Evolutionary conservation across 1,284 basidiomycete genomes (phyloP).

Genomic region (Puccinia novopanici): DNA sequence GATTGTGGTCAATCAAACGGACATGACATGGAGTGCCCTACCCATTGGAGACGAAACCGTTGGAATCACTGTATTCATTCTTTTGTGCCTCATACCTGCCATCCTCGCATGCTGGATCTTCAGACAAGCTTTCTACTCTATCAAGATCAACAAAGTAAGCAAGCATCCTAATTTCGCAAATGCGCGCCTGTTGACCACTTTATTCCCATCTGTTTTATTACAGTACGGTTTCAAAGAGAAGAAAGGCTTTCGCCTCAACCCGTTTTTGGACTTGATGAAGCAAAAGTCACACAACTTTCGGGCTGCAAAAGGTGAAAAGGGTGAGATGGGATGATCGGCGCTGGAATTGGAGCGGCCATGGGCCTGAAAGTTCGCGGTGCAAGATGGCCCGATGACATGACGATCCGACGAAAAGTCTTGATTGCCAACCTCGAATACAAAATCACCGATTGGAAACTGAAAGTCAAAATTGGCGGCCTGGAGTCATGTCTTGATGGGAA

Average conservation of each 20-base stretch:
- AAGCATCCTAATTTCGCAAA: background rate
- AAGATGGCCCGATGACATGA: constrained; percentile 87
- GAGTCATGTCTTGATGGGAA: constrained; percentile 96
- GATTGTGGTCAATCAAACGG: constrained; percentile 73
- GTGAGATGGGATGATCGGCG: constrained; percentile 43
- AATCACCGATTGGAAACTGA: constrained; percentile 91
- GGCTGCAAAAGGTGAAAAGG: constrained; percentile 31
- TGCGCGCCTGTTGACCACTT: background rate
- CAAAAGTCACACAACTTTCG: constrained; percentile 36
- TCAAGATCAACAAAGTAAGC: constrained; percentile 75
- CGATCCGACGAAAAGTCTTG: constrained; percentile 81
- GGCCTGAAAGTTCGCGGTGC: constrained; percentile 61
- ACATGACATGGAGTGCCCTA: constrained; percentile 72
- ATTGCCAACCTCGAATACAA: constrained; percentile 91
- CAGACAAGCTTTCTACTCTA: constrained; percentile 92
- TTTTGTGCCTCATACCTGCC: constrained; percentile 77
- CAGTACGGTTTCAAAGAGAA: constrained; percentile 51
- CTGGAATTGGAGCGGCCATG: constrained; percentile 45
- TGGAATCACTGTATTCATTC: constrained; percentile 79
- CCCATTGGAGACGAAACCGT: constrained; percentile 78
- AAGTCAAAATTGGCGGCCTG: constrained; percentile 95
- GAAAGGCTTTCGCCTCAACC: constrained; percentile 24
- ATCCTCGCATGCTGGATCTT: constrained; percentile 78
- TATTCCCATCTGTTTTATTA: background rate
- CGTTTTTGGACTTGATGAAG: constrained; percentile 45